Evolutionary conservation across 2,329 filamentous ascomycete species (phyloP), one percentile per base, ranked within the genome.

Genomic region (Colletotrichum spaethianum): DNA sequence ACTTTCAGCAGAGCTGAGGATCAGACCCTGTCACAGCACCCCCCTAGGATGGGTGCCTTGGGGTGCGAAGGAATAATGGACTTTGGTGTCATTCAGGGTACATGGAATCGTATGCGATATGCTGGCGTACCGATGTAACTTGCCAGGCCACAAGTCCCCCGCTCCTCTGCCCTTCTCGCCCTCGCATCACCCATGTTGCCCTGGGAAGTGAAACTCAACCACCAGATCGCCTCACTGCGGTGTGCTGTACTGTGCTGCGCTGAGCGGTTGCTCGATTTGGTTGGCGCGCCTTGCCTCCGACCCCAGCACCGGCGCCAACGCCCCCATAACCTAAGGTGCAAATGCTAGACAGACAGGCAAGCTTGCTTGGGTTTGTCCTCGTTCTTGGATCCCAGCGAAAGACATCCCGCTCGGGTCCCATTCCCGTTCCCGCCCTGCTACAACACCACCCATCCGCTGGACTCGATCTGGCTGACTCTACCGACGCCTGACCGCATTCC

Each of bases 381-480:
- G 60, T 70, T 48, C 48, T 70, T 67, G 40, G 64, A 68, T 71
- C 63, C 64, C 69, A 72, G 57, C 42, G 12, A 68, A 50, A 72
- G 69, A 69, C 60, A 70, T 72, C 59, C 69, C 65, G 65, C 69
- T 60, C 65, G 59, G 59, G 65, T 72, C 28, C 59, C 59, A 72
- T 57, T 69, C 69, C 69, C 64, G 69, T 42, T 72, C 65, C 65
- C 65, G 64, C 65, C 69, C 65, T 72, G 65, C 59, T 69, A 69
- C 65, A 69, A 69, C 69, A 63, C 69, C 60, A 69, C 12, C 46
- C 64, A 56, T 40, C 62, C 57, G 61, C 42, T 59, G 65, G 65
- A 68, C 65, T 46, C 36, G 65, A 63, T 31, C 69, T 69, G 36
- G 56, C 69, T 53, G 36, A 52, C 48, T 53, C 31, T 60, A 59